phyloP scores from a whole-genome alignment of 1,284 basidiomycete genomes.

The Melampsora occidentalis region DNA sequence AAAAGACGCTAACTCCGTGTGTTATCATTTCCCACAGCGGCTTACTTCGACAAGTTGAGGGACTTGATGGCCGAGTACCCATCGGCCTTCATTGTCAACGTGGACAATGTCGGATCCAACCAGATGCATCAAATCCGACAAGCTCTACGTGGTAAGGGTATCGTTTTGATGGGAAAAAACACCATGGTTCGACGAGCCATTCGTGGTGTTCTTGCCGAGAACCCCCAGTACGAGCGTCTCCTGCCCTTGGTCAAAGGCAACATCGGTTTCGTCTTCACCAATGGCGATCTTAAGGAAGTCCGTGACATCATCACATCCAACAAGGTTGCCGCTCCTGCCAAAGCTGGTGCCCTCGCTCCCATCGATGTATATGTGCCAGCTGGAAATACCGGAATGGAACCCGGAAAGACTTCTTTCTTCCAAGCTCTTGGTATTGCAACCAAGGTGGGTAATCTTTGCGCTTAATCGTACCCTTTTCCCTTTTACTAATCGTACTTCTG shows the following conservation, averaged over 20 bases:
- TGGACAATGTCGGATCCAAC: slow-evolving; percentile 99
- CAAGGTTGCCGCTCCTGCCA: slow-evolving; percentile 96
- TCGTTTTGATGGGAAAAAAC: slow-evolving; percentile 99
- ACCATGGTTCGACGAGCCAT: slow-evolving; percentile 99
- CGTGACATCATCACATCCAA: slow-evolving; percentile 88
- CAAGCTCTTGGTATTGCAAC: slow-evolving; percentile 99
- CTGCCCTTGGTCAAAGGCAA: slow-evolving; percentile 94
- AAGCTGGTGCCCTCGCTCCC: slow-evolving; percentile 94
- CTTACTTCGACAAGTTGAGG: slow-evolving; percentile 92
- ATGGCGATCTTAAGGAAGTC: slow-evolving; percentile 86
- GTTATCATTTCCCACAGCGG: slow-evolving; percentile 79
- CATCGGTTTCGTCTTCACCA: slow-evolving; percentile 99
- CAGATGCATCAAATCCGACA: slow-evolving; percentile 99
- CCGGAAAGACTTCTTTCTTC: slow-evolving; percentile 99
- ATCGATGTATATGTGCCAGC: slow-evolving; percentile 87
- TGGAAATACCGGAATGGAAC: slow-evolving; percentile 99
- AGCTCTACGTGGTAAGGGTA: slow-evolving; percentile 89
- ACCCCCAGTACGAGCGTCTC: slow-evolving; percentile 92
- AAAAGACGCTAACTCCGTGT: slow-evolving; percentile 59
- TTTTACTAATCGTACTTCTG: not conserved
- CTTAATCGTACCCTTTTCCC: not conserved
- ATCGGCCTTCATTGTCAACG: slow-evolving; percentile 98
- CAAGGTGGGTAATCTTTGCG: slow-evolving; percentile 58
- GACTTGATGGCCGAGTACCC: slow-evolving; percentile 86
- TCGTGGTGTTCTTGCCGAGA: slow-evolving; percentile 80